Base-by-base conservation (phyloP, 805 yeast genomes). In the Middelhovenomyces tepae region DNA sequence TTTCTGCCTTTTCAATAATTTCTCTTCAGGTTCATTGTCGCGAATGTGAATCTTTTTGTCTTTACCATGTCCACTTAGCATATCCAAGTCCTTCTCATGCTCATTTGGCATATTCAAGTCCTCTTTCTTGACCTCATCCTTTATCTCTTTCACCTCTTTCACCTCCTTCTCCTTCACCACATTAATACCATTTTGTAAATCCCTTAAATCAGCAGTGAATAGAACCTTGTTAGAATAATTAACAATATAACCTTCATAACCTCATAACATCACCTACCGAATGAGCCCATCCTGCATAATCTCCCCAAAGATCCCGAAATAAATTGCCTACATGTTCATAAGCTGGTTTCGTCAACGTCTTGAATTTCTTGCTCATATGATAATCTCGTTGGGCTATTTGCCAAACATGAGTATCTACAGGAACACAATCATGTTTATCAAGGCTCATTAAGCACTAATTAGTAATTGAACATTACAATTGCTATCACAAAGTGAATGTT, bases 211-310 rank as follows among this genome's bases (percentile, higher is more conserved):
- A 4, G 86, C 83, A 0, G 96, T 79, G 57, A 87, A 87, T 37
- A 87, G 63, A 7, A n/a, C n/a, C n/a, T n/a, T n/a, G n/a, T n/a
- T n/a, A n/a, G n/a, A n/a, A n/a, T n/a, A n/a, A n/a, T n/a, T n/a
- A n/a, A n/a, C n/a, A n/a, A n/a, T n/a, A n/a, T n/a, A n/a, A n/a
- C n/a, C n/a, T n/a, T n/a, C n/a, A n/a, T n/a, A n/a, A n/a, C n/a
- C n/a, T n/a, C n/a, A n/a, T n/a, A n/a, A n/a, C n/a, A n/a, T n/a
- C n/a, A n/a, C n/a, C n/a, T n/a, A 89, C 85, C n/a, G 89, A 80
- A 50, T 89, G 98, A 0, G 97, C 97, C 98, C 98, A 91, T 0
- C 98, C 98, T 2, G 98, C 96, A 52, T 80, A 81, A 1, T 71
- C 71, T 0, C 95, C 96, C 89, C 95, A 91, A 27, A 76, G 59